Percentiles rank a stretch among this genome's conserved stretches.
Conservation (phyloP, 768 basidiomycete species). For the Russula foetens region DNA sequence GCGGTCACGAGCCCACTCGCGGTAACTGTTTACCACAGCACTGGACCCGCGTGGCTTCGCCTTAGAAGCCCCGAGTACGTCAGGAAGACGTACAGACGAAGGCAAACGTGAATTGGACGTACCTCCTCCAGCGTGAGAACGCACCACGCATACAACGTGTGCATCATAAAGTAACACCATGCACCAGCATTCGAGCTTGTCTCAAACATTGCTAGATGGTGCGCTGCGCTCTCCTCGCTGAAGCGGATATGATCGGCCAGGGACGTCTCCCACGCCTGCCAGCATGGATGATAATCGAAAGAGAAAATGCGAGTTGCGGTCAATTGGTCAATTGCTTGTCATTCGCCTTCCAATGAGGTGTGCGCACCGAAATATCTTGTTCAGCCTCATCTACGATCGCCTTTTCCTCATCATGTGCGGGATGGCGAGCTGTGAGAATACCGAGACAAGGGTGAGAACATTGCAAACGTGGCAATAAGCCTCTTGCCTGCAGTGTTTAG, state of each 20-base stretch:
- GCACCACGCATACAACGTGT: conserved; percentile 63
- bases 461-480: conserved; percentile 3
- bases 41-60: background rate
- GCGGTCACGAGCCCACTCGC: conserved; percentile 32
- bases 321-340: background rate
- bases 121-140: conserved; percentile 57
- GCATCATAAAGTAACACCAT: conserved; percentile 76
- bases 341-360: background rate
- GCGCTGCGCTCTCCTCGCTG: conserved; percentile 56
- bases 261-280: conserved; percentile 54
- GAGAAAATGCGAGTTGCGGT: background rate
- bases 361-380: conserved; percentile 15
- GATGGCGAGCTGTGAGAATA: background rate
- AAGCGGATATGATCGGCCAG: conserved; percentile 69
- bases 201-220: conserved; percentile 71
- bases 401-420: background rate
- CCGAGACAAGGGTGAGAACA: background rate
- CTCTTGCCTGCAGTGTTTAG: conserved; percentile 39
- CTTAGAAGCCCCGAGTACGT: background rate
- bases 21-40: conserved; percentile 12
- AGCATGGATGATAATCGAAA: background rate
- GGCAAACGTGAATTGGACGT: conserved; percentile 24
- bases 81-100: background rate
- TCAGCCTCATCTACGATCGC: conserved; percentile 11
- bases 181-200: conserved; percentile 71